A percentile compares a stretch with the other conserved stretches of the same genome.
phyloP scores from a whole-genome alignment of 1,284 basidiomycete species.

The Cryptococcus amylolentus region DNA sequence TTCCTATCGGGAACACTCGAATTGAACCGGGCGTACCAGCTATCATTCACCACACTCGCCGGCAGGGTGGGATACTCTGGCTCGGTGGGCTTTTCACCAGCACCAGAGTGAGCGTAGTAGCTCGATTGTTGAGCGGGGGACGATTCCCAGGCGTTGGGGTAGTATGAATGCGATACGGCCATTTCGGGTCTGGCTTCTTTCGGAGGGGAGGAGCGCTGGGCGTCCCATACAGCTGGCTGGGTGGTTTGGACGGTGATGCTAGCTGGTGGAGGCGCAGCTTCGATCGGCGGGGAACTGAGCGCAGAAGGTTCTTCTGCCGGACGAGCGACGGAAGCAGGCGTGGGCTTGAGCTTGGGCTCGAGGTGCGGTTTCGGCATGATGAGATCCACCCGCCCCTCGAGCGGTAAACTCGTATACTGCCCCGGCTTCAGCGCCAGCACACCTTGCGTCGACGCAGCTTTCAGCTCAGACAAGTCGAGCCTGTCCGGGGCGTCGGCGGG shows the following conservation, averaged over 20 bases:
- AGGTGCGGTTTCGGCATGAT: conserved; percentile 54
- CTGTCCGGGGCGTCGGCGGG: conserved; percentile 37
- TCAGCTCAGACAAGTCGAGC: conserved; percentile 66
- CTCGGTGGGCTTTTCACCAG: conserved; percentile 25
- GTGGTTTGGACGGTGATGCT: conserved; percentile 14
- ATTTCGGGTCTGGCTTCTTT: conserved; percentile 48
- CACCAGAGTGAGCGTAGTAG: conserved; percentile 25
- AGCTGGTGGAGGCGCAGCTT: conserved; percentile 22
- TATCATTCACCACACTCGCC: conserved; percentile 41
- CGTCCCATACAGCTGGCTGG: conserved; percentile 51
- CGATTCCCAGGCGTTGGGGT: conserved; percentile 55
- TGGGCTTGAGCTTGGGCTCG: conserved; percentile 4
- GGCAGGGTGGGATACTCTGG: conserved; percentile 40
- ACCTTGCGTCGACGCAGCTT: conserved; percentile 63
- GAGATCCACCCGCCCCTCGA: conserved; percentile 79
- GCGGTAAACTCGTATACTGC: conserved; percentile 71
- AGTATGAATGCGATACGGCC: conserved; percentile 49
- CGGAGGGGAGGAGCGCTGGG: conserved; percentile 50
- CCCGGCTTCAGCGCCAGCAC: conserved; percentile 56
- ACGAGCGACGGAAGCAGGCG: conserved; percentile 29
- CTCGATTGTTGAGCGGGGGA: conserved; percentile 43
- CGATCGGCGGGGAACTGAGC: conserved; percentile 19
- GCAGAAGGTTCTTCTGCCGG: conserved; percentile 52
- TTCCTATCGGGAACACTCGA: conserved; percentile 61
- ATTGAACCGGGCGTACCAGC: conserved; percentile 52